Percentiles rank a stretch among this genome's conserved stretches.
Conservation (phyloP, 345 rosid genomes). For the Clausena lansium region DNA sequence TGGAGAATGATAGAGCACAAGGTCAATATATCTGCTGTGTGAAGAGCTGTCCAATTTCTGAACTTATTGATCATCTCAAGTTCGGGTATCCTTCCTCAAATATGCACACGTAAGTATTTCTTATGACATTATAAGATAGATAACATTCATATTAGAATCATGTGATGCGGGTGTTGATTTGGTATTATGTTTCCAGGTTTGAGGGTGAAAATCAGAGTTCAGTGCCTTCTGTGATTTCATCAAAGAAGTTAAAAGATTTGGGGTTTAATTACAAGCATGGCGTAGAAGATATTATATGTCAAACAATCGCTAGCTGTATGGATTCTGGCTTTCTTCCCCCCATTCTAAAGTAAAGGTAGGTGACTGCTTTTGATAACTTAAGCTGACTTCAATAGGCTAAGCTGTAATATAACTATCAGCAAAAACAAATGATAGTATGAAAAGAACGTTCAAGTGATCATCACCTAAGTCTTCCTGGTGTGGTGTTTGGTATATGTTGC, state of each 20-base stretch:
- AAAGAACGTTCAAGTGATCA: neutral
- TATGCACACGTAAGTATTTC: slow-evolving; percentile 31
- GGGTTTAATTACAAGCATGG: slow-evolving; percentile 62
- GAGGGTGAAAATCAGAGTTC: slow-evolving; percentile 24
- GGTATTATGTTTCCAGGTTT: slow-evolving; percentile 26
- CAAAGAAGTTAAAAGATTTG: slow-evolving; percentile 58
- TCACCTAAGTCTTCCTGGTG: neutral
- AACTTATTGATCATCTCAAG: slow-evolving; percentile 39
- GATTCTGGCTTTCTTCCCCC: slow-evolving; percentile 40
- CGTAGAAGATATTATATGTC: slow-evolving; percentile 46
- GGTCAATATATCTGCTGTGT: slow-evolving; percentile 69
- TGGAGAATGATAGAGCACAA: slow-evolving; percentile 55
- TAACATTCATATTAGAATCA: neutral
- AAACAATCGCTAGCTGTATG: slow-evolving; percentile 44
- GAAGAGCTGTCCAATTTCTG: slow-evolving; percentile 38
- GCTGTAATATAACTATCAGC: neutral
- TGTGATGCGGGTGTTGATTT: neutral
- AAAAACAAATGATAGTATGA: slow-evolving; percentile 20
- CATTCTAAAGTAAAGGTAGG: slow-evolving; percentile 1
- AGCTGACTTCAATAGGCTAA: slow-evolving; percentile 2
- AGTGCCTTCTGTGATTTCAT: slow-evolving; percentile 58
- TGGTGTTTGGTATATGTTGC: slow-evolving; percentile 17
- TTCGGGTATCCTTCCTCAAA: slow-evolving; percentile 27
- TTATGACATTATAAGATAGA: neutral
- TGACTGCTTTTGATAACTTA: neutral